Conservation (phyloP, 345 rosid species). For the Salix udensis region DNA sequence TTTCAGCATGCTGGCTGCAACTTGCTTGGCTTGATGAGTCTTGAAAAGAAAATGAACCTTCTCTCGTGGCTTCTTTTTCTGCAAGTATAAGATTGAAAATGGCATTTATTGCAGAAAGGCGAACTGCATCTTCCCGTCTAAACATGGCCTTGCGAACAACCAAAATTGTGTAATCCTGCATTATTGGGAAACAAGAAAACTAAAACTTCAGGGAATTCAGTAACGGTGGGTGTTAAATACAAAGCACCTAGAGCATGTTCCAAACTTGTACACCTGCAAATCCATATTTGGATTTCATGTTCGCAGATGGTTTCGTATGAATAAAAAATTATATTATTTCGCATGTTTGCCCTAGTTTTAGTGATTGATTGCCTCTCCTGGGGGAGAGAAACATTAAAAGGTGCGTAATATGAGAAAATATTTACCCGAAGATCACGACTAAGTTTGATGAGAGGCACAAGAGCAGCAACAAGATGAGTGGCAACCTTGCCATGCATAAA, state of each 20-base stretch:
- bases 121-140: slow-evolving; percentile 69
- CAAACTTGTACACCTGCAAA: background rate
- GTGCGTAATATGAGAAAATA: background rate
- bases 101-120: slow-evolving; percentile 63
- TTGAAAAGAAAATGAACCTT: slow-evolving; percentile 48
- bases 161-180: slow-evolving; percentile 66
- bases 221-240: background rate
- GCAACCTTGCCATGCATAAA: slow-evolving; percentile 60
- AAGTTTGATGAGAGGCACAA: slow-evolving; percentile 66
- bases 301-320: background rate
- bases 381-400: background rate
- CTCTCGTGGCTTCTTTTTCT: slow-evolving; percentile 56
- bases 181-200: slow-evolving; percentile 4
- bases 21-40: slow-evolving; percentile 93
- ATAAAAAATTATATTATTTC: background rate
- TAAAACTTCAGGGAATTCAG: background rate
- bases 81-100: slow-evolving; percentile 57
- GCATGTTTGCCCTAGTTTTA: background rate
- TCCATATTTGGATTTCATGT: background rate
- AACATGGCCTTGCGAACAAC: slow-evolving; percentile 86
- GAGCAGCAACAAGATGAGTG: slow-evolving; percentile 50
- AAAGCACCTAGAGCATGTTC: background rate
- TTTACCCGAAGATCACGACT: slow-evolving; percentile 66
- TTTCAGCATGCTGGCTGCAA: slow-evolving; percentile 75
- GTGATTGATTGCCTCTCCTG: background rate